phyloP scores from a whole-genome alignment of 257 asterid species.

The Solanum chiquidenum region DNA sequence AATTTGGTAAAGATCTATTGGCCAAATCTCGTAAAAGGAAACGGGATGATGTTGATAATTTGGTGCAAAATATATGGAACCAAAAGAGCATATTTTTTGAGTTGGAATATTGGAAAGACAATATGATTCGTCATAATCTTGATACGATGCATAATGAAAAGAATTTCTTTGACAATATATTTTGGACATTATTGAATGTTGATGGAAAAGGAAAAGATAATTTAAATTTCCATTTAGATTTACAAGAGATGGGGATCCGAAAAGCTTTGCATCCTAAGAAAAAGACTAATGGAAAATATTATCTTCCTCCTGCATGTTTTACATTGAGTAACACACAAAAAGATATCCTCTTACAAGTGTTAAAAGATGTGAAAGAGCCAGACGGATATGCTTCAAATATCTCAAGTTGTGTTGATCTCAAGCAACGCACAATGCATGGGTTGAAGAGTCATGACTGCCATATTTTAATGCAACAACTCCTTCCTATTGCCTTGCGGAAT shows the following conservation, averaged over 20 bases:
- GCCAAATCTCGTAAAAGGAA: too few relatives aligned
- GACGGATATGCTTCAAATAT: not conserved
- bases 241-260: not conserved
- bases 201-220: slow-evolving; percentile 1
- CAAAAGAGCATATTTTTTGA: slow-evolving; percentile 1
- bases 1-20: too few relatives aligned
- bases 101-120: not conserved
- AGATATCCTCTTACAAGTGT: not conserved
- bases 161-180: not conserved
- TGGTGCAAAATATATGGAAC: not conserved
- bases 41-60: not conserved
- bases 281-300: not conserved
- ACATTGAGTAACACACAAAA: not conserved
- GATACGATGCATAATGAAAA: slow-evolving; percentile 3
- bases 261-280: not conserved
- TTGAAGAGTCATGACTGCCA: not conserved
- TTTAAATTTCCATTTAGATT: not conserved
- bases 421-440: not conserved
- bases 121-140: not conserved
- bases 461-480: not conserved
- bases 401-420: not conserved
- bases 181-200: not conserved
- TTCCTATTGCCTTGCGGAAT: not conserved
- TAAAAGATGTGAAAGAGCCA: not conserved
- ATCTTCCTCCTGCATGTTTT: not conserved